Evolutionary conservation across 768 basidiomycete species (phyloP), one percentile per base, ranked within the genome.

Genomic region (Gymnopilus dilepis): DNA sequence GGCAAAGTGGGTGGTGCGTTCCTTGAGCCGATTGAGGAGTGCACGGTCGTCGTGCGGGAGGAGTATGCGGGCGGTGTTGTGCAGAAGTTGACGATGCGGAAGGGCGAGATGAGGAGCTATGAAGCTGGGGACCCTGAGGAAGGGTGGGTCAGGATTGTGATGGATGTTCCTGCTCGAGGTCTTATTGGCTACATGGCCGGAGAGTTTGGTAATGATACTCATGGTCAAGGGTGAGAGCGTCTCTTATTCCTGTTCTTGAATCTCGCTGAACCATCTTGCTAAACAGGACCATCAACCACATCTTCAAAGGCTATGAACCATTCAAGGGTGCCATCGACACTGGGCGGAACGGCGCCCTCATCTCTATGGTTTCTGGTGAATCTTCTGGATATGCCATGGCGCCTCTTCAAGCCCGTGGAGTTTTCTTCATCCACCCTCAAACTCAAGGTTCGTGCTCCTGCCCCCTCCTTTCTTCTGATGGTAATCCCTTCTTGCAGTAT

Each of bases 101-200:
- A 82, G 60, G 81, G 79, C 0, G 78, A 79, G 57, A 82, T 84
- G 79, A 69, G 73, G 53, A 77, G 74, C 59, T 84, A 82, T 58
- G 81, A 82, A 11, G 67, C 74, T 19, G 79, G 77, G 40, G 72
- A 73, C n/a, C 71, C 70, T 4, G 80, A 80, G 50, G 82, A 82
- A 38, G 81, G 81, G 9, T 82, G 77, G 77, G 76, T 80, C 6
- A 76, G 73, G 52, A 77, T 82, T 12, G 74, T 81, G 21, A 80
- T 82, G 78, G 79, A 84, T 30, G 77, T 82, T 12, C 81, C 82
- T 33, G 77, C 81, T 4, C 64, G 82, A 26, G 81, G 82, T 1
- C 70, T 84, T 42, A 82, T 84, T 72, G 81, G 81, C 6, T 84
- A 82, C 59, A 80, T 84, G 78, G 78, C 81, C 51, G 82, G 81